Base-by-base conservation (phyloP, 371 early-diverging fungal genomes). In the Mucor lusitanicus region DNA sequence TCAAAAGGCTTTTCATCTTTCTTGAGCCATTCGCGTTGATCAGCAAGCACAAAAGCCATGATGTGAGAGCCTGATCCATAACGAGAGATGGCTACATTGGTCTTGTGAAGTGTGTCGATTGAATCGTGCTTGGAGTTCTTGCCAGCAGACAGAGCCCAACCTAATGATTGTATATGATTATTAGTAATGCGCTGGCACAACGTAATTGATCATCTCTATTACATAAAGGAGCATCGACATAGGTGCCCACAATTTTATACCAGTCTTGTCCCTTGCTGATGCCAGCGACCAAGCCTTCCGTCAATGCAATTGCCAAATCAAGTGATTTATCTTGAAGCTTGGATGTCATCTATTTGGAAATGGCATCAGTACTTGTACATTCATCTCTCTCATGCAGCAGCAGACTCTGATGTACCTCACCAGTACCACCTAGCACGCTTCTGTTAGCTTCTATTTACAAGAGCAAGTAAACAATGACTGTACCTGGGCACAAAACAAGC, bases 31-130 rank as follows among this genome's bases (percentile, higher is more conserved):
- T 90, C 90, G 46, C 86, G 87, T 68, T 85, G 80, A 44, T 90
- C 88, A 13, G 92, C 90, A 28, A 93, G 70, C 15, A 92, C 92
- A 67, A 84, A 90, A 12, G 94, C 92, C 81, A 95, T 94, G 46
- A 95, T 90, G 61, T 95, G 93, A 44, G 90, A 90, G 30, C 95
- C 95, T 33, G 91, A 91, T 25, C 95, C 95, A 53, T 83, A 76
- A 15, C 95, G 84, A 23, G 91, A 91, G 68, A 93, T 86, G 6
- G 91, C 94, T 53, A 91, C 89, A 23, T 77, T 86, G 32, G 85
- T 82, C 17, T 85, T 79, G 64, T 81, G 72, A 64, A 94, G 82
- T 8, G 83, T 85, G 57, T 88, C 87, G 65, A 90, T 76, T 11
- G 77, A 78, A 19, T 73, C 59, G 63, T 86, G 86, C 57, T 73